phyloP scores from a whole-genome alignment of 306 rosid species.

The Quillaja saponaria region DNA sequence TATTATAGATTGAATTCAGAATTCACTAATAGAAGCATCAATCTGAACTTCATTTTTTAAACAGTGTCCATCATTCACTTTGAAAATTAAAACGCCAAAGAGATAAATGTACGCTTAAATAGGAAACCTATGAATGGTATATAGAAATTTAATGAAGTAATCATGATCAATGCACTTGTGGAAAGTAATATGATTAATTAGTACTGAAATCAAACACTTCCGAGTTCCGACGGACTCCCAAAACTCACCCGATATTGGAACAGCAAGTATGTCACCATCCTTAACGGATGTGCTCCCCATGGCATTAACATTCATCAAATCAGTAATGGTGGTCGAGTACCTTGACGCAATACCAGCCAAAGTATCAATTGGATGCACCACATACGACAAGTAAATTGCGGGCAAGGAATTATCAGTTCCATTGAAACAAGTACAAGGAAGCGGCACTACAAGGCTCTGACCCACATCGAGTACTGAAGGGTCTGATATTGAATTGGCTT shows the following conservation, averaged over 20 bases:
- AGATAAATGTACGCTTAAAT: not conserved
- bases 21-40: not conserved
- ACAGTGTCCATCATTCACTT: not conserved
- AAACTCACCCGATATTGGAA: slow-evolving; percentile 77
- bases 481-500: slow-evolving; percentile 80
- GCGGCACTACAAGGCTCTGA: slow-evolving; percentile 75
- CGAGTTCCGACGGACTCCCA: not conserved
- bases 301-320: slow-evolving; percentile 97
- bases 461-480: slow-evolving; percentile 84
- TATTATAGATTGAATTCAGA: no score
- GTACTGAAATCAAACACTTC: not conserved
- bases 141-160: not conserved
- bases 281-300: slow-evolving; percentile 74
- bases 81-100: not conserved
- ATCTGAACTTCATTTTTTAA: not conserved
- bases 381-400: slow-evolving; percentile 85
- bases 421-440: slow-evolving; percentile 95
- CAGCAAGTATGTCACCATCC: slow-evolving; percentile 78
- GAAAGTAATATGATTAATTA: not conserved
- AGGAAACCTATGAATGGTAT: not conserved
- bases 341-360: slow-evolving; percentile 66
- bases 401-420: slow-evolving; percentile 91
- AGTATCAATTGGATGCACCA: slow-evolving; percentile 66
- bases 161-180: not conserved
- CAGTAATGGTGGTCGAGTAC: slow-evolving; percentile 82